Base-by-base conservation (phyloP, 148 eudicot genomes). In the Diospyros kaki region DNA sequence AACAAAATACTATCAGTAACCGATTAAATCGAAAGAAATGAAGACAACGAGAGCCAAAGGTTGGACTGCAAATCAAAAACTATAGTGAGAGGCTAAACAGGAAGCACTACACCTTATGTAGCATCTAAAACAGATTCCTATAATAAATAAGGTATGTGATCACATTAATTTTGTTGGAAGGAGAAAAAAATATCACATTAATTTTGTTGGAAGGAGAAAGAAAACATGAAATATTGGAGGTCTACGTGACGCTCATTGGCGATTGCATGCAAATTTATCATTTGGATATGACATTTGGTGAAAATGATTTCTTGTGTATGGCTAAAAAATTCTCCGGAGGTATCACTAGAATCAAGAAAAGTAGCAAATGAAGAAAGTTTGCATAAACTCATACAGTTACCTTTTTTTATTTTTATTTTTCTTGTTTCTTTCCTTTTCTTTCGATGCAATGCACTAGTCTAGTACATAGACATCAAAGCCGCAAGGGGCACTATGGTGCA, bases 151-250 rank as follows among this genome's bases (percentile, higher is more conserved):
- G 13, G 6, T 43, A 58, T 10, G 17, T 46, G 10, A 68, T 68
- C 71, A 68, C 71, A 68, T 51, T 43, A 28, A 51, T 52, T 51
- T 68, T 68, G 54, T n/a, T n/a, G n/a, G n/a, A n/a, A n/a, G n/a
- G n/a, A n/a, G n/a, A n/a, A n/a, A n/a, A n/a, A n/a, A n/a, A n/a
- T n/a, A n/a, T n/a, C n/a, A n/a, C n/a, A n/a, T n/a, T n/a, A n/a
- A n/a, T n/a, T n/a, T n/a, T n/a, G n/a, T n/a, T n/a, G 69, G 72
- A n/a, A 68, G 72, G 55, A 68, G 14, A 44, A 51, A 68, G 43
- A 43, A 68, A 51, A 28, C 15, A 51, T 68, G 58, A 38, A 11
- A 67, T 46, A 17, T n/a, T 14, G 48, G 56, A 46, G 56, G 38
- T 65, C 13, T 3, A 44, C 40, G n/a, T 14, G 44, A 65, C 9